These are phyloP conservation scores for Solanum ahanhuiri DNA, from an alignment of 257 asterid genomes.

Conservation along the genomic window DNA sequence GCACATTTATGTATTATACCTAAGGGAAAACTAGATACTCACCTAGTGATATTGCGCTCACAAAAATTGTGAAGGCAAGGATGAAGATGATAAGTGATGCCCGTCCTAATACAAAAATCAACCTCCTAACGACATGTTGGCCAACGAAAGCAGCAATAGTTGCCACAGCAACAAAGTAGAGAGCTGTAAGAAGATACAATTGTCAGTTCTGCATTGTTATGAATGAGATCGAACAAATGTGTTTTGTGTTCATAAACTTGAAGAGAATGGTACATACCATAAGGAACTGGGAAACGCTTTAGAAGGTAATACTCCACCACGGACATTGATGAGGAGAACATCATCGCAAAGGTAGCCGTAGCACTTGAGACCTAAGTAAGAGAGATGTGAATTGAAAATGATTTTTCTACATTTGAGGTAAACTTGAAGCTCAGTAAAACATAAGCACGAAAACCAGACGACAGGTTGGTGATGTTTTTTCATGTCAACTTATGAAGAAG, in stretches of 20 bases:
- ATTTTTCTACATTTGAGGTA: not conserved
- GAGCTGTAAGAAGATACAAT: conserved; percentile 35
- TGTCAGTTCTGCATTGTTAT: not conserved
- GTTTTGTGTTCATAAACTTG: not conserved
- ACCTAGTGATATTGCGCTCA: conserved; percentile 94
- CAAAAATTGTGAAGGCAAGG: conserved; percentile 75
- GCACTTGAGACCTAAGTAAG: conserved; percentile 83
- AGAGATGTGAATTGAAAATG: not conserved
- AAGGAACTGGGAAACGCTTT: conserved; percentile 90
- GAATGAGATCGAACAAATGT: not conserved
- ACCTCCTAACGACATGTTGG: conserved; percentile 74
- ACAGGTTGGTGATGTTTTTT: not conserved
- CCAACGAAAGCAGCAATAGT: conserved; percentile 83
- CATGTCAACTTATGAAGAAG: not conserved
- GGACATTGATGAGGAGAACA: conserved; percentile 98
- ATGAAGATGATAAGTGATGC: conserved; percentile 91
- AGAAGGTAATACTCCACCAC: conserved; percentile 89
- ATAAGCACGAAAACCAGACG: not conserved
- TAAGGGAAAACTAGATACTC: not conserved
- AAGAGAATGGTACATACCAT: conserved; percentile 39
- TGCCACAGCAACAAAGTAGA: conserved; percentile 60
- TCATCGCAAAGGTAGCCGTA: conserved; percentile 94
- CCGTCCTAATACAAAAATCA: conserved; percentile 61
- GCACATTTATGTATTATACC: too few species aligned
- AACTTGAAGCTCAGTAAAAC: not conserved